Conservation (phyloP, 192 early-diverging fungal species). For the Funneliformis geosporum region DNA sequence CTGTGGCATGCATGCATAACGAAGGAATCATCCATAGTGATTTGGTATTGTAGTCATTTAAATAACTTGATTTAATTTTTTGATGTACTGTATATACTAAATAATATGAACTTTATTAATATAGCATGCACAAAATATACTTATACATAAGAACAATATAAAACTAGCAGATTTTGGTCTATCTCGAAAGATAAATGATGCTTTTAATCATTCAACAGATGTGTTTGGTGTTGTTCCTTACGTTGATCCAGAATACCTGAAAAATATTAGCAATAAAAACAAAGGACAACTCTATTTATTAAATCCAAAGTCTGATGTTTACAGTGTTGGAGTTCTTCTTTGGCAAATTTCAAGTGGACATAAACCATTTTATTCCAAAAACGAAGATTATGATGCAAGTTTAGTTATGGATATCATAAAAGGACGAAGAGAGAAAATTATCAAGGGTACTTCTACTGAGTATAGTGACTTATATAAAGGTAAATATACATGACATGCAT, state of each 20-base stretch:
- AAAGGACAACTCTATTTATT: too few relatives aligned
- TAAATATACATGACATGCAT: too few relatives aligned
- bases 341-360: constrained; percentile 1
- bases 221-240: neutral
- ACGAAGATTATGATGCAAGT: neutral
- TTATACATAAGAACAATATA: constrained; percentile 1
- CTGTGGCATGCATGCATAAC: neutral
- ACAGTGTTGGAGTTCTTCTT: neutral
- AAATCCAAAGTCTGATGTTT: neutral
- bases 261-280: neutral
- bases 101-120: neutral
- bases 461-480: neutral
- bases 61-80: neutral
- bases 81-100: too few relatives aligned
- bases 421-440: neutral
- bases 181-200: neutral
- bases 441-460: neutral
- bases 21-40: neutral
- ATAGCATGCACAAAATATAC: neutral
- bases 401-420: neutral
- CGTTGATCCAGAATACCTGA: neutral
- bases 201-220: neutral
- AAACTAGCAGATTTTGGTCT: neutral
- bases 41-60: neutral
- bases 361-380: neutral